Base-by-base conservation (phyloP, 1,284 basidiomycete genomes). In the Hemileia vastatrix region DNA sequence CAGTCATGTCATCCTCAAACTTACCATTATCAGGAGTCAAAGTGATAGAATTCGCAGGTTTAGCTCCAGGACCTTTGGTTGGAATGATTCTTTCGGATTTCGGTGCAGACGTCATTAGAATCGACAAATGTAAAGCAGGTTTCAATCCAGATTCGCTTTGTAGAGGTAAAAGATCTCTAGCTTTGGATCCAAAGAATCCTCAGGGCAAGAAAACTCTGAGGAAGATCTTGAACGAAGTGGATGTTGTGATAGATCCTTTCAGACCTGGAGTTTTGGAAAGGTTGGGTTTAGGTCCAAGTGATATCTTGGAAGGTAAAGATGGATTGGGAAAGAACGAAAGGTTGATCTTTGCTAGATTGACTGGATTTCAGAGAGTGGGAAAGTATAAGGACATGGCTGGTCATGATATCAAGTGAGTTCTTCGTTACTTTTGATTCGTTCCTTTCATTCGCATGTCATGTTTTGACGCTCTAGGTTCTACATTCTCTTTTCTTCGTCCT, bases 231-330 rank as follows among this genome's bases (percentile, higher is more conserved):
- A 73, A 77, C n/a, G 71, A 78, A 44, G 84, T 86, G 3, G 88
- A 91, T 72, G 81, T 90, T 13, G 77, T 90, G 51, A 87, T 91
- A 68, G 88, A 91, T 71, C 84, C 88, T 0, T 91, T 87, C 73
- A 79, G 88, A 55, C 87, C 88, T 49, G 88, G 88, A 0, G 87
- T 90, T 1, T 79, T 90, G 76, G 88, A 91, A 71, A 80, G 82
- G 63, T 77, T 90, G 19, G 86, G 86, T 2, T 77, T 90, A 9
- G 88, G 87, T 5, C 88, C 88, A 1, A n/a, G n/a, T n/a, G 82
- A 86, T 15, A 80, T 86, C 3, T 86, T 88, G 70, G n/a, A n/a
- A n/a, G n/a, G n/a, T n/a, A n/a, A n/a, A n/a, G n/a, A n/a, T n/a
- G n/a, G n/a, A n/a, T 76, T 87, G 9, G 36, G 57, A 15, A 55